Evolutionary conservation across 1,284 basidiomycete species (phyloP).

Genomic region (Ustilago vetiveriae): DNA sequence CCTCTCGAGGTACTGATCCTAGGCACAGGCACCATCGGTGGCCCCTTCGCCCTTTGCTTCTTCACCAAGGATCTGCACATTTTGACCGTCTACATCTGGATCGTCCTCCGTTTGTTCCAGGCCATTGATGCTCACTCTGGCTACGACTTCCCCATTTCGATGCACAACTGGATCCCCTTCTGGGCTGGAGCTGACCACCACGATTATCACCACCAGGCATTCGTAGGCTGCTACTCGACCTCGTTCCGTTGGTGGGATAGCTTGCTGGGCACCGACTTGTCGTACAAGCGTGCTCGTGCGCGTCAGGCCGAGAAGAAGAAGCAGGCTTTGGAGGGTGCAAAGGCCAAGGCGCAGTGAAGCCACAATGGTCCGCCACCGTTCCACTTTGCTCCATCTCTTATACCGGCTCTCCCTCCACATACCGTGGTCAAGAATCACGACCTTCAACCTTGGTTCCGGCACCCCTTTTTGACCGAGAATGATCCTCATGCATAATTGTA

Average conservation of each 20-base stretch:
- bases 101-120: constrained; percentile 92
- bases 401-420: too few relatives aligned
- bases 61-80: constrained; percentile 76
- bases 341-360: constrained; percentile 30
- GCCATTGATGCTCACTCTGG: constrained; percentile 97
- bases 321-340: constrained; percentile 30
- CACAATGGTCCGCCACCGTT: neutral
- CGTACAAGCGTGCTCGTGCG: constrained; percentile 62
- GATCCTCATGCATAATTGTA: too few relatives aligned
- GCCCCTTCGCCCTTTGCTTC: constrained; percentile 85
- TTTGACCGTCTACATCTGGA: constrained; percentile 92
- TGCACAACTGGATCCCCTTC: constrained; percentile 92
- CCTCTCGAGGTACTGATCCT: constrained; percentile 93
- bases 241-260: constrained; percentile 66
- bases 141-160: constrained; percentile 80
- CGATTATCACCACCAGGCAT: constrained; percentile 70
- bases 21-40: constrained; percentile 82
- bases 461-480: too few relatives aligned
- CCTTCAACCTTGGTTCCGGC: too few relatives aligned
- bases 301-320: constrained; percentile 62
- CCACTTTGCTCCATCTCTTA: neutral
- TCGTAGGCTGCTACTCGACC: constrained; percentile 63
- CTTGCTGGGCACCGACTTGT: constrained; percentile 62
- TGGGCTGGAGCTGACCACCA: constrained; percentile 99
- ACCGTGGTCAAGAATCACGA: too few relatives aligned